Percentiles rank a stretch among this genome's conserved stretches.
Conservation (phyloP, 768 basidiomycete genomes). For the Auricularia heimuer region DNA sequence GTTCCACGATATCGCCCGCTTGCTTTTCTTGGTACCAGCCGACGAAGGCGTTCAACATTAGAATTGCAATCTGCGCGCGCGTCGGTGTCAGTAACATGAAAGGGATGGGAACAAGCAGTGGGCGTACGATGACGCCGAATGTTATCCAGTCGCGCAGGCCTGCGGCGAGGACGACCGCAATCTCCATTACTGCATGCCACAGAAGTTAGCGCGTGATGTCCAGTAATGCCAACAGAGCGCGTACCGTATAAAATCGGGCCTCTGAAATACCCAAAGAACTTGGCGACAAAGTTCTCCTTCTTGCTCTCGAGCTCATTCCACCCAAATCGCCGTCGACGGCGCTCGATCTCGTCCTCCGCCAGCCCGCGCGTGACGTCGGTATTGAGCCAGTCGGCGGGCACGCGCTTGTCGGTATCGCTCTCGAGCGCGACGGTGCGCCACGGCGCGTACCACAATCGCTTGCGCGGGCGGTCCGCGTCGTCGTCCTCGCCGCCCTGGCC, state of each 20-base stretch:
- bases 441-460: conserved; percentile 35
- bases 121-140: conserved; percentile 37
- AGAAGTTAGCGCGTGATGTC: too few species aligned
- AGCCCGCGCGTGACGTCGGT: conserved; percentile 31
- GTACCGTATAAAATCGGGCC: conserved; percentile 30
- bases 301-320: conserved; percentile 36
- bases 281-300: conserved; percentile 32
- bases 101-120: not conserved
- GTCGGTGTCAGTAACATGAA: not conserved
- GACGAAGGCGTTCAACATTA: conserved; percentile 34
- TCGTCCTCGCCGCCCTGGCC: conserved; percentile 23
- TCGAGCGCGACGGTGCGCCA: conserved; percentile 30
- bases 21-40: conserved; percentile 42
- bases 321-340: conserved; percentile 26
- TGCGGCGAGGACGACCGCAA: conserved; percentile 35
- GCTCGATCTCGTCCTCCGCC: conserved; percentile 22
- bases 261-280: conserved; percentile 35
- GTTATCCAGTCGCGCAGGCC: conserved; percentile 40
- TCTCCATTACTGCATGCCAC: conserved; percentile 27
- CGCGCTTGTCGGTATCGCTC: conserved; percentile 20
- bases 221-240: not conserved
- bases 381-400: conserved; percentile 31
- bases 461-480: conserved; percentile 20
- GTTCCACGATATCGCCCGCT: conserved; percentile 38
- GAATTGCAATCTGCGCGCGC: conserved; percentile 25